phyloP scores from a whole-genome alignment of 176 grass and related monocot species.

The Cenchrus fungigraminus region DNA sequence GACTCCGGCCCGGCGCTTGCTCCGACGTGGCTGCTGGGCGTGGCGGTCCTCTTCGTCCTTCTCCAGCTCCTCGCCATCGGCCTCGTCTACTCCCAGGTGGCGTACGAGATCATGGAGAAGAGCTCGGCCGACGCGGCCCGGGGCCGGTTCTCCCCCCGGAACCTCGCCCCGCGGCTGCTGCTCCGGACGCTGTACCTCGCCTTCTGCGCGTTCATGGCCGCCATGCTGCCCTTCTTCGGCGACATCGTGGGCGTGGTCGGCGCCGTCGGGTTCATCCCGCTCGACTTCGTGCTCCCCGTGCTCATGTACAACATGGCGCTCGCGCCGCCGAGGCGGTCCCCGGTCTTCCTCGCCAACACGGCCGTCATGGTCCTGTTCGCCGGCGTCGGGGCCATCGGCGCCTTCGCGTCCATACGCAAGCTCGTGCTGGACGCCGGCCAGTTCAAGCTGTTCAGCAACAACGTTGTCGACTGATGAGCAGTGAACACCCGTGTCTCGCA shows the following conservation, averaged over 20 bases:
- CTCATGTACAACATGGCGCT: constrained; percentile 89
- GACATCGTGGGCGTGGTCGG: constrained; percentile 78
- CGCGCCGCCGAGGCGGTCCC: constrained; percentile 45
- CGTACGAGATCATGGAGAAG: constrained; percentile 93
- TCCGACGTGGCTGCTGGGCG: constrained; percentile 85
- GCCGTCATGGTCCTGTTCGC: constrained; percentile 77
- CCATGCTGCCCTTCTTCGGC: constrained; percentile 93
- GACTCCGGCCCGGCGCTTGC: constrained; percentile 72
- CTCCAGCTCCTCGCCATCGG: constrained; percentile 94
- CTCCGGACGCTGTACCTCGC: constrained; percentile 74
- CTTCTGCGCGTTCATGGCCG: constrained; percentile 67
- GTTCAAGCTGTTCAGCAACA: constrained; percentile 93
- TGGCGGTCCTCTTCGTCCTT: constrained; percentile 73
- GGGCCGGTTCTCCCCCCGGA: constrained; percentile 68
- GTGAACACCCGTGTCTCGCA: too few species aligned
- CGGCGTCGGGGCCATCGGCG: constrained; percentile 71
- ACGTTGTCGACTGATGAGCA: constrained; percentile 56
- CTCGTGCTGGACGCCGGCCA: constrained; percentile 69
- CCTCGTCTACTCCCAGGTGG: constrained; percentile 79
- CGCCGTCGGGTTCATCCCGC: constrained; percentile 83
- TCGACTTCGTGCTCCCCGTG: constrained; percentile 85
- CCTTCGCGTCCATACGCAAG: constrained; percentile 87
- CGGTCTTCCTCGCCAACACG: constrained; percentile 57
- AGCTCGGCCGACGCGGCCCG: constrained; percentile 54
- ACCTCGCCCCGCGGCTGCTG: constrained; percentile 67